These are phyloP conservation scores for Penicillium sp. DNA, from an alignment of 2,329 filamentous ascomycete genomes.

Conservation along the genomic window DNA sequence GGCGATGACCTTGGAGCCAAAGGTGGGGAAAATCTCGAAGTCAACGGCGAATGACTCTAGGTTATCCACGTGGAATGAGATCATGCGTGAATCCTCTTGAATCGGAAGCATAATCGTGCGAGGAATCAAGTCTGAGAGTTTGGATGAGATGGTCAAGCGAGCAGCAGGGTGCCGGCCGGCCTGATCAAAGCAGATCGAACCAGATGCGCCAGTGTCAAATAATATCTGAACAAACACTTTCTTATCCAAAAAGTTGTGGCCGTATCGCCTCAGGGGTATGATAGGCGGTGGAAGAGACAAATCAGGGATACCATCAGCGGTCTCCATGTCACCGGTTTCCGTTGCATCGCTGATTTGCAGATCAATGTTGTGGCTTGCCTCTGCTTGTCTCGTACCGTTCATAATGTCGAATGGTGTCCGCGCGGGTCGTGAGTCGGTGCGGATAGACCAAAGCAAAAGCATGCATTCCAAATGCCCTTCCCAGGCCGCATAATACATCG, in stretches of 20 bases:
- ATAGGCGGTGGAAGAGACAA: constrained; percentile 93
- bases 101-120: constrained; percentile 92
- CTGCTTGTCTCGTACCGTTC: too few species aligned
- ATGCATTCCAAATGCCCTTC: constrained; percentile 94
- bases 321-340: constrained; percentile 48
- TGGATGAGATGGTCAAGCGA: constrained; percentile 89
- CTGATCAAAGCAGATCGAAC: constrained; percentile 96
- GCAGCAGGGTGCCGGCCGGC: constrained; percentile 93
- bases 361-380: too few species aligned
- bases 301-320: constrained; percentile 77
- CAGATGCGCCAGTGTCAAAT: constrained; percentile 64
- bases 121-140: constrained; percentile 88
- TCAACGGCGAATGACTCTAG: constrained; percentile 87
- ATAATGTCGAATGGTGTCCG: constrained; percentile 30
- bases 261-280: constrained; percentile 85
- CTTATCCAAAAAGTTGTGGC: constrained; percentile 95
- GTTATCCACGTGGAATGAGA: constrained; percentile 93
- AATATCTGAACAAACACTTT: constrained; percentile 92
- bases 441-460: constrained; percentile 63
- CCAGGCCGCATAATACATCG: constrained; percentile 98
- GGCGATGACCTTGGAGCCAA: constrained; percentile 93
- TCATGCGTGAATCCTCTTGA: constrained; percentile 84
- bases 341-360: too few species aligned
- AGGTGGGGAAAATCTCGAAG: constrained; percentile 95
- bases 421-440: constrained; percentile 24